Conservation (phyloP, 768 basidiomycete species). For the Sarcodon sp. region DNA sequence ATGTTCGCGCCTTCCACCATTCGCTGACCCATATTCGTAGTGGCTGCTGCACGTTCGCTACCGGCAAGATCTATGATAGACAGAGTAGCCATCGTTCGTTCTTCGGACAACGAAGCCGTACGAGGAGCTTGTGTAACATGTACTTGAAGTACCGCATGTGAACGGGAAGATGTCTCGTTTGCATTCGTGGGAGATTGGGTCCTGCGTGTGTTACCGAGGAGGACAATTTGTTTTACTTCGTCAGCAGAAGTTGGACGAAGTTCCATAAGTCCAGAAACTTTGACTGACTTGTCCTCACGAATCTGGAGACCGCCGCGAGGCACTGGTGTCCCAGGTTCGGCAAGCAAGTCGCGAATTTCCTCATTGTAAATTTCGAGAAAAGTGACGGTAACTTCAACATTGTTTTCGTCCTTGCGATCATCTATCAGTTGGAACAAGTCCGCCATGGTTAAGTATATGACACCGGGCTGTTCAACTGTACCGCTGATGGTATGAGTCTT, state of each 20-base stretch:
- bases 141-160: constrained; percentile 95
- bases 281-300: constrained; percentile 89
- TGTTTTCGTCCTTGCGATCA: constrained; percentile 75
- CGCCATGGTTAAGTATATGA: constrained; percentile 95
- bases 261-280: constrained; percentile 77
- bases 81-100: constrained; percentile 77
- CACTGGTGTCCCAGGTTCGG: constrained; percentile 49
- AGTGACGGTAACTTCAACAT: constrained; percentile 80
- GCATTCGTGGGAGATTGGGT: constrained; percentile 94
- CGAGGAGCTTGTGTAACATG: constrained; percentile 82
- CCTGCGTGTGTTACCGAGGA: constrained; percentile 76
- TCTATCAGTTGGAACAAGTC: constrained; percentile 92
- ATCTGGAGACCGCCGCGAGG: constrained; percentile 84
- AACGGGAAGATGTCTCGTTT: constrained; percentile 93
- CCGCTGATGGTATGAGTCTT: constrained; percentile 99
- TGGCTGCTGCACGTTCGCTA: constrained; percentile 92
- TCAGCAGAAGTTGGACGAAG: constrained; percentile 72
- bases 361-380: constrained; percentile 99
- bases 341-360: constrained; percentile 90
- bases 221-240: constrained; percentile 89
- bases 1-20: constrained; percentile 99
- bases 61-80: constrained; percentile 98
- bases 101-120: constrained; percentile 74
- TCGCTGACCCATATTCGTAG: constrained; percentile 93
- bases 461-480: constrained; percentile 74